Conservation (phyloP, 1,284 basidiomycete species). For the Ceratobasidium papillatum region DNA sequence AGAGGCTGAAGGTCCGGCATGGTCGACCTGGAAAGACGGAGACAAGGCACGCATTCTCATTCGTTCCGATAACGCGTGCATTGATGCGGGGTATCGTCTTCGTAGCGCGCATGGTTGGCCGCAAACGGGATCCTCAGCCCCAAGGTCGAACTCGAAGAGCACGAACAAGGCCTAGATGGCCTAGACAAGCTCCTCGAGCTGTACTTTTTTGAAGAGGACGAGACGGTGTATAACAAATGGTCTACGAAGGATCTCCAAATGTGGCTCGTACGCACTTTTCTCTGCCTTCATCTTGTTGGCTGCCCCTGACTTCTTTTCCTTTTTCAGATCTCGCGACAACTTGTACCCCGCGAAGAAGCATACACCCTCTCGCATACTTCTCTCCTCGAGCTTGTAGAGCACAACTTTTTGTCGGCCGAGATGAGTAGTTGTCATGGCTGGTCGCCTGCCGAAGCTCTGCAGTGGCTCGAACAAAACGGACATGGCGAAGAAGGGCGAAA, state of each 20-base stretch:
- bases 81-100: not conserved
- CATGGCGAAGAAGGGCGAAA: conserved; percentile 11
- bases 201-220: conserved; percentile 20
- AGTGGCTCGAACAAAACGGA: conserved; percentile 14
- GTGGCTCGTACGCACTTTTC: conserved; percentile 20
- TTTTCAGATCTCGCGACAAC: conserved; percentile 3
- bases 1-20: not conserved
- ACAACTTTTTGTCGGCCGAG: conserved; percentile 1
- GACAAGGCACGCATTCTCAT: conserved; percentile 3
- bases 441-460: not conserved
- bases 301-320: not conserved
- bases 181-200: conserved; percentile 14
- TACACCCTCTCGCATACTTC: not conserved
- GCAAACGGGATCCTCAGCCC: conserved; percentile 23
- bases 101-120: conserved; percentile 9
- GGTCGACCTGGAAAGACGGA: conserved; percentile 23
- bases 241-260: not conserved
- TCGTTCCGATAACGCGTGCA: not conserved
- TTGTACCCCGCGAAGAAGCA: conserved; percentile 3
- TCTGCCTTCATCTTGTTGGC: not conserved
- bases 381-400: not conserved
- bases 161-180: conserved; percentile 11
- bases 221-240: conserved; percentile 13
- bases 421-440: conserved; percentile 28
- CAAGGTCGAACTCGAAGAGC: conserved; percentile 6